Percentiles rank a stretch among this genome's conserved stretches.
Evolutionary conservation across 1,284 basidiomycete species (phyloP).

Genomic region (Pisolithus thermaeus): DNA sequence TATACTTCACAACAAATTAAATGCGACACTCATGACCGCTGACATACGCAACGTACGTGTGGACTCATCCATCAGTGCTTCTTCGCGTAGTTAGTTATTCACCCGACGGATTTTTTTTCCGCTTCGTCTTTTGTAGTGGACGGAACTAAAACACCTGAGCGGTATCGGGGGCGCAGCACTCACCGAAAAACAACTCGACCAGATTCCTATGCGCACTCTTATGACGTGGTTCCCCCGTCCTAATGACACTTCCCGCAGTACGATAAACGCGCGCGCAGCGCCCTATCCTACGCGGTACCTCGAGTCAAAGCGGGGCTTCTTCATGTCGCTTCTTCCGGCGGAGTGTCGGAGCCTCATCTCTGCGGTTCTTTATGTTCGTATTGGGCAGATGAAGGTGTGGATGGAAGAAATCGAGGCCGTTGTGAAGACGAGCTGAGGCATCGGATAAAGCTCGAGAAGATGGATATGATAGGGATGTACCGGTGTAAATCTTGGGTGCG

Average conservation of each 20-base stretch:
- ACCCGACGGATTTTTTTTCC: neutral
- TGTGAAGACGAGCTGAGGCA: neutral
- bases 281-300: conserved; percentile 29
- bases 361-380: conserved; percentile 24
- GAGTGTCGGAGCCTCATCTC: conserved; percentile 23
- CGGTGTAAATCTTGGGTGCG: neutral
- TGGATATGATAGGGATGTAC: neutral
- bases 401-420: conserved; percentile 29
- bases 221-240: conserved; percentile 23
- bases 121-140: conserved; percentile 26
- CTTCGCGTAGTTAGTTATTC: too few relatives aligned
- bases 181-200: conserved; percentile 31
- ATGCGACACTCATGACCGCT: conserved; percentile 38
- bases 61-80: too few relatives aligned
- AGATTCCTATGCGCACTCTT: conserved; percentile 19
- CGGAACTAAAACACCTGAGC: conserved; percentile 34
- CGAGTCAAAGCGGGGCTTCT: conserved; percentile 18
- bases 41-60: conserved; percentile 35
- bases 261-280: conserved; percentile 29
- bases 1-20: conserved; percentile 37
- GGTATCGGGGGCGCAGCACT: conserved; percentile 38
- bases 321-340: conserved; percentile 23
- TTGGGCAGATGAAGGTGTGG: conserved; percentile 24
- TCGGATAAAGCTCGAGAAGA: neutral
- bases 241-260: conserved; percentile 20